Conservation (phyloP, 2,329 filamentous ascomycete species). For the Exophiala bonariae region DNA sequence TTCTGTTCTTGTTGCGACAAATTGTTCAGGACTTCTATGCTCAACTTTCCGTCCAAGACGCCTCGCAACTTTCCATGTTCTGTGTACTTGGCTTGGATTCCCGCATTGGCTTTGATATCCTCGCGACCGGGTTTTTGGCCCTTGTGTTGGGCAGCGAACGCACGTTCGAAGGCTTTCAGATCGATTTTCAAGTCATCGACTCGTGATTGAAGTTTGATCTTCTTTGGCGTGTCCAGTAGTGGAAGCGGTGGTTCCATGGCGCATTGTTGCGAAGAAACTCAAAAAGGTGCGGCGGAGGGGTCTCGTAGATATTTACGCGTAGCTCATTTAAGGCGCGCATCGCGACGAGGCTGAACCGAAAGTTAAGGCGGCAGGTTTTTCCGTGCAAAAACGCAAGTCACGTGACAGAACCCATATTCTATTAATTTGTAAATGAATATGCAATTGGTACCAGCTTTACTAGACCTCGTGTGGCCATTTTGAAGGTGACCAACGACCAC, state of each 20-base stretch:
- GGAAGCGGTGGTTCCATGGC: slow-evolving; percentile 9
- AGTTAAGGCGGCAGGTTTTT: too few relatives aligned
- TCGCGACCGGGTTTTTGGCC: slow-evolving; percentile 46
- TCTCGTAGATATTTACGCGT: too few relatives aligned
- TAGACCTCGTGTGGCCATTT: too few relatives aligned
- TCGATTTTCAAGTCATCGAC: slow-evolving; percentile 40
- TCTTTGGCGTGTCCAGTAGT: slow-evolving; percentile 27
- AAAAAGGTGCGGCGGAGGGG: neutral
- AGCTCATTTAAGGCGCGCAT: too few relatives aligned
- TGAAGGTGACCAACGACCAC: too few relatives aligned
- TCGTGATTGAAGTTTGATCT: slow-evolving; percentile 23
- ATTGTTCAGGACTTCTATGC: slow-evolving; percentile 35
- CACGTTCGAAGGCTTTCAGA: slow-evolving; percentile 50
- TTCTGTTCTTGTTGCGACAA: slow-evolving; percentile 27
- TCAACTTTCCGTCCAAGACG: slow-evolving; percentile 25
- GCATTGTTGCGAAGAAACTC: neutral
- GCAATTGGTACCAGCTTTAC: too few relatives aligned
- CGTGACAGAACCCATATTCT: too few relatives aligned
- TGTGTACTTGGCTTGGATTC: slow-evolving; percentile 51
- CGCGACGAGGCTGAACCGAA: too few relatives aligned
- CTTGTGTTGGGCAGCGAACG: slow-evolving; percentile 42
- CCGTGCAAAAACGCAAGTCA: too few relatives aligned
- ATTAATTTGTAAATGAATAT: too few relatives aligned
- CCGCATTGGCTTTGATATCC: slow-evolving; percentile 48
- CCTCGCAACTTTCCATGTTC: slow-evolving; percentile 44